Evolutionary conservation across 1,284 basidiomycete species (phyloP).

Genomic region (Flammula alnicola): DNA sequence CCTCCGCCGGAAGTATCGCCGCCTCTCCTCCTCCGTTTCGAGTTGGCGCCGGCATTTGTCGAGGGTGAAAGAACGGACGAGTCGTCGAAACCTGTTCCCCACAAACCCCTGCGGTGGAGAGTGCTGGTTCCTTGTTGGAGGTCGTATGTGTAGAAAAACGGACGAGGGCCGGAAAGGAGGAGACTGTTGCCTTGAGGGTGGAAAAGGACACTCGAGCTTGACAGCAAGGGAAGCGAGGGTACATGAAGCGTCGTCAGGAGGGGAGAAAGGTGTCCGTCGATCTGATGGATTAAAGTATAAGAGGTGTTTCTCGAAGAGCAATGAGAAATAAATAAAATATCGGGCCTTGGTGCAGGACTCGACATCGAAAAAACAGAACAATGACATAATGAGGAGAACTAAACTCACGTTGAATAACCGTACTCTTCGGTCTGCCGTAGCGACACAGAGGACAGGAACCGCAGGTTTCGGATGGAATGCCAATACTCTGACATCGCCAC

Average conservation of each 20-base stretch:
- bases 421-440: conserved; percentile 85
- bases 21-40: conserved; percentile 23
- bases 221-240: conserved; percentile 84
- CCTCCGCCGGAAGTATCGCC: conserved; percentile 15
- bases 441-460: conserved; percentile 87
- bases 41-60: conserved; percentile 6
- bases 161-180: conserved; percentile 87
- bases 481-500: conserved; percentile 68
- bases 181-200: conserved; percentile 88
- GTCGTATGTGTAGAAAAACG: conserved; percentile 94
- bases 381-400: neutral
- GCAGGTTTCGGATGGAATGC: conserved; percentile 84
- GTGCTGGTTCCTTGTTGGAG: conserved; percentile 74
- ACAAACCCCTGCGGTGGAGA: conserved; percentile 75
- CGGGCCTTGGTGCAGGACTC: too few species aligned
- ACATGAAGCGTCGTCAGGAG: conserved; percentile 93
- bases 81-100: conserved; percentile 65
- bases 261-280: conserved; percentile 93
- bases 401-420: conserved; percentile 85
- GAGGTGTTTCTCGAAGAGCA: too few species aligned
- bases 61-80: conserved; percentile 25
- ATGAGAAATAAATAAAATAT: too few species aligned
- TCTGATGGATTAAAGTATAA: too few species aligned
- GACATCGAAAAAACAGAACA: neutral
- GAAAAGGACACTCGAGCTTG: conserved; percentile 72